Evolutionary conservation across 441 rosid species (phyloP).

Genomic region (Gossypium gossypioides): DNA sequence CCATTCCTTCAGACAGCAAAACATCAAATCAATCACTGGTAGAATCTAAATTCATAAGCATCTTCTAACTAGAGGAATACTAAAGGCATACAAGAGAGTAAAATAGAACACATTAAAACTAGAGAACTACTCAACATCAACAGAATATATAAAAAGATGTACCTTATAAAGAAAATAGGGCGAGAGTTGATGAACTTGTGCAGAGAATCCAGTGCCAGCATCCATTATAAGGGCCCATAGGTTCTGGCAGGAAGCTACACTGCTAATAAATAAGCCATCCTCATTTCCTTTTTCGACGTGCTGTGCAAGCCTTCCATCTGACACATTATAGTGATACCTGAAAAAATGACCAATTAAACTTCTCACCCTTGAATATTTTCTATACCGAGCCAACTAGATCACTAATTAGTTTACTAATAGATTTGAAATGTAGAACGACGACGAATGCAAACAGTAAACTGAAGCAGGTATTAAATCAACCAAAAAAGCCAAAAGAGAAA

Average conservation of each 20-base stretch:
- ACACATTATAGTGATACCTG: slow-evolving; percentile 78
- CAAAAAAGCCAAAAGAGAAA: neutral
- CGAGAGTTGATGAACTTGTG: slow-evolving; percentile 61
- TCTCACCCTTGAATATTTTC: neutral
- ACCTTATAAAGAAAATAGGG: slow-evolving; percentile 63
- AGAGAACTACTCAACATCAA: neutral
- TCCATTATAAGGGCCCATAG: slow-evolving; percentile 79
- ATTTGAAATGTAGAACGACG: neutral
- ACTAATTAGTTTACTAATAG: neutral
- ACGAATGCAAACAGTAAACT: neutral
- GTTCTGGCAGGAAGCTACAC: slow-evolving; percentile 54
- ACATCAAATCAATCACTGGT: slow-evolving; percentile 1
- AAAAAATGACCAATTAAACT: neutral
- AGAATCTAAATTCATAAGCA: neutral
- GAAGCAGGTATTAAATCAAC: neutral
- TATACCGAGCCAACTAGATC: neutral
- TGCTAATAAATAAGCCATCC: slow-evolving; percentile 58
- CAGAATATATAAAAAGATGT: neutral
- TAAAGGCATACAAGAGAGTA: neutral
- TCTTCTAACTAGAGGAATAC: slow-evolving; percentile 1
- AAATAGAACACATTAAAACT: neutral
- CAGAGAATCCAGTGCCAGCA: slow-evolving; percentile 61
- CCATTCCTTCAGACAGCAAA: slow-evolving; percentile 57
- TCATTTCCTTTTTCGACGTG: slow-evolving; percentile 60
- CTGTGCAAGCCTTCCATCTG: slow-evolving; percentile 46